Base-by-base conservation (phyloP, 495 filamentous ascomycete species). In the Stereocaulon alpinum region DNA sequence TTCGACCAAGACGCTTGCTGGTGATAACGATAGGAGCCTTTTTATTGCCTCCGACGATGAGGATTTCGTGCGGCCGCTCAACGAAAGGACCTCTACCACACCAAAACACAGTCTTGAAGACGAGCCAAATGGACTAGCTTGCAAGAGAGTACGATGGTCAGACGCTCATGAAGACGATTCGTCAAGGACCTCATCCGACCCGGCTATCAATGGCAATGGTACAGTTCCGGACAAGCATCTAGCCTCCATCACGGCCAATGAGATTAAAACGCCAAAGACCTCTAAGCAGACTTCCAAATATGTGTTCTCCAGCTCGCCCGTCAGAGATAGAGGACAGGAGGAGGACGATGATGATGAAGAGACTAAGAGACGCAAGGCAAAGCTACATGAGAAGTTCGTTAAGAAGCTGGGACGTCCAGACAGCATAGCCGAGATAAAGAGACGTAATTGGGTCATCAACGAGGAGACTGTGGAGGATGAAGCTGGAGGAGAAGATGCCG, bases 341-440 rank as follows among this genome's bases (percentile, higher is more conserved):
- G 68, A 67, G 20, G 73, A 78, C 0, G 78, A 82, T 5, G 72
- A 72, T 5, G 72, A 72, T 17, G 74, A 77, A 4, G 80, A 82
- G 15, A 69, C 65, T 12, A 70, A 73, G 58, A 64, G 63, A 27
- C 69, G 61, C 48, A 77, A 76, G 58, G 67, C 88, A 62, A 84
- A 80, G 56, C 74, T 96, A 20, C 93, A 96, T 67, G 76, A 85
- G 62, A 86, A 87, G 61, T 98, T 96, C 65, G 85, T 96, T 18
- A 87, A 88, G 74, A 94, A 88, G 67, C 80, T 98, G 4, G 91
- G 93, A 4, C 82, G 82, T 30, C 82, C 89, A 9, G 91, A 94
- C 64, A 90, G 88, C 62, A 75, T 93, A 53, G 78, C 84, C 17
- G 80, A 82, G 50, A 81, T 88, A 62, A 81, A 82, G 59, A 76